phyloP scores from a whole-genome alignment of 2,329 filamentous ascomycete genomes.

The Dryadomyces quercus-mongolicae region DNA sequence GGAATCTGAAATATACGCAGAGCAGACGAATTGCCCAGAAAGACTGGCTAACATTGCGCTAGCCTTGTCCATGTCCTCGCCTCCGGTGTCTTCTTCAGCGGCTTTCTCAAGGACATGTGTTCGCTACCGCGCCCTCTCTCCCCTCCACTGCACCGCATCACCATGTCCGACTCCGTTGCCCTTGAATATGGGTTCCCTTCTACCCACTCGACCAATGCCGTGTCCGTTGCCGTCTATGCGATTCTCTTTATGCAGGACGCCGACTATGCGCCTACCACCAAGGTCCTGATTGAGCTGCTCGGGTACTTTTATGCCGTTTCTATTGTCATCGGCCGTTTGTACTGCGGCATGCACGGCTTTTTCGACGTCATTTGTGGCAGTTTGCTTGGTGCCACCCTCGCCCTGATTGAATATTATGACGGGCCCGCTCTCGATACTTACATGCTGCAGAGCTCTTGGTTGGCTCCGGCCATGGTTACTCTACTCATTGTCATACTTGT shows the following conservation, averaged over 20 bases:
- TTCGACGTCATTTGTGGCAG: constrained; percentile 79
- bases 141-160: constrained; percentile 84
- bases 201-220: constrained; percentile 92
- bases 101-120: constrained; percentile 87
- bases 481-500: constrained; percentile 63
- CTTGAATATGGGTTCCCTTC: constrained; percentile 96
- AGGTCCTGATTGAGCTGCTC: constrained; percentile 50
- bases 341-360: constrained; percentile 98
- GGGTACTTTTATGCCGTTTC: constrained; percentile 80
- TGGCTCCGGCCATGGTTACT: constrained; percentile 51
- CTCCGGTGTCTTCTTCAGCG: constrained; percentile 72
- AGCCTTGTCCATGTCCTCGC: constrained; percentile 66
- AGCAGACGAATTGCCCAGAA: too few relatives aligned
- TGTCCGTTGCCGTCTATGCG: constrained; percentile 75
- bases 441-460: constrained; percentile 52
- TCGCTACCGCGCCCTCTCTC: constrained; percentile 87
- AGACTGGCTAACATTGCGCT: not conserved
- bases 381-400: constrained; percentile 56
- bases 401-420: constrained; percentile 46
- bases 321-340: constrained; percentile 81
- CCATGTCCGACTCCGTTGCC: constrained; percentile 90
- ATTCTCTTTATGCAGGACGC: constrained; percentile 61
- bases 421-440: constrained; percentile 55
- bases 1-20: too few relatives aligned
- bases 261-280: constrained; percentile 44